Evolutionary conservation across 2,329 filamentous ascomycete species (phyloP), one percentile per base, ranked within the genome.

Genomic region (Beauveria scarabaeidicola): DNA sequence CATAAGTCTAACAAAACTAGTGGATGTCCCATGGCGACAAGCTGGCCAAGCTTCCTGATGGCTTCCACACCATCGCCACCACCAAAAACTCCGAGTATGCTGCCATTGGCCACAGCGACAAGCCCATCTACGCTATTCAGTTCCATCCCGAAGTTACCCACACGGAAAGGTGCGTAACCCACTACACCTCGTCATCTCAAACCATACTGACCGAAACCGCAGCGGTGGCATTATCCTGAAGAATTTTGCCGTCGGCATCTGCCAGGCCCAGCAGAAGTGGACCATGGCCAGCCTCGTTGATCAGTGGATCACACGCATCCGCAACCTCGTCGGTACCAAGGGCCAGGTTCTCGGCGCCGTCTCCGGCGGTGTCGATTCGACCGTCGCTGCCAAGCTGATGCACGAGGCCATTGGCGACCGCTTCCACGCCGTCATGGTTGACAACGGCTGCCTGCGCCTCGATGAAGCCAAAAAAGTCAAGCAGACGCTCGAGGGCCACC

Each of bases 191-290:
- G 58, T 62, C 29, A 51, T 59, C 51, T 44, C 38, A 48, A 10
- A 3, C 86, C 82, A 8, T 27, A 15, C 85, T 90, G 69, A 91
- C 88, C 0, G 32, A 36, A 80, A 83, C 9, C 78, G 81, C 59
- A 91, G 92, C 38, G 87, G 71, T 10, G 77, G 88, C 29, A 69
- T 96, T 5, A 23, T 59, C 3, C 78, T 97, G 48, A 76, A 81
- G 69, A 97, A 97, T 79, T 97, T 97, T 69, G 86, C 85, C 13
- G 81, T 96, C 61, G 79, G 82, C 21, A 95, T 97, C 64, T 97
- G 92, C 74, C 81, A 84, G 32, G 90, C 89, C 4, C 75, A 80
- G 61, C 81, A 85, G 61, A 83, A 90, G 70, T 97, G 93, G 93
- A 86, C 81, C 3, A 97, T 97, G 92, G 79, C 78, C 60, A 85